Evolutionary conservation across 2,329 filamentous ascomycete species (phyloP).

Genomic region (Drechslerella coelobrocha): DNA sequence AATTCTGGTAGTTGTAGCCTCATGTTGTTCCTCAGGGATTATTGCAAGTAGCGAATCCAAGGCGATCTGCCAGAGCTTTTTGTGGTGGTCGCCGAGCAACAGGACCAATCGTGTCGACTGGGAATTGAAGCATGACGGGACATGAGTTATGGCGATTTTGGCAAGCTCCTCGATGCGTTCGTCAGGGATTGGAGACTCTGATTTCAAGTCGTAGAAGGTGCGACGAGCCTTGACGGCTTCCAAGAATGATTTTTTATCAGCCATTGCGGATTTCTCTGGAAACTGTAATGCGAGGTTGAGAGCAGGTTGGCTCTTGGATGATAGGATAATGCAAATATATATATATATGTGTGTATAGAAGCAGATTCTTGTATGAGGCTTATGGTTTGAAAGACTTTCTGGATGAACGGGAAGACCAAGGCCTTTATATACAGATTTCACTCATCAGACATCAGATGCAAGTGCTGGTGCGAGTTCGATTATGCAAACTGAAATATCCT

Average conservation of each 20-base stretch:
- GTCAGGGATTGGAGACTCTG: slow-evolving; percentile 67
- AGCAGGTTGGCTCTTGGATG: slow-evolving; percentile 7
- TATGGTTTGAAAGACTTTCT: too few relatives aligned
- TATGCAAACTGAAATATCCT: neutral
- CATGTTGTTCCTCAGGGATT: slow-evolving; percentile 68
- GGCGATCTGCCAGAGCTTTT: slow-evolving; percentile 82
- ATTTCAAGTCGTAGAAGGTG: slow-evolving; percentile 72
- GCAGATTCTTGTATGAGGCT: too few relatives aligned
- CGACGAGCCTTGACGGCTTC: slow-evolving; percentile 72
- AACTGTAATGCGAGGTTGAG: slow-evolving; percentile 6
- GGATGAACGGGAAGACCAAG: too few relatives aligned
- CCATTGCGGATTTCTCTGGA: slow-evolving; percentile 22
- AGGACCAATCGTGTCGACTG: slow-evolving; percentile 81
- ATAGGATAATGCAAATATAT: neutral
- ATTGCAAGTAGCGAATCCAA: slow-evolving; percentile 70
- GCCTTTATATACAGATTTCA: too few relatives aligned
- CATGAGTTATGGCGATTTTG: slow-evolving; percentile 69
- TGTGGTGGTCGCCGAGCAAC: slow-evolving; percentile 81
- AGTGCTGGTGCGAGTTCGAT: too few relatives aligned
- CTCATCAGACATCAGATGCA: too few relatives aligned
- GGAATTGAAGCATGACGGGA: slow-evolving; percentile 82
- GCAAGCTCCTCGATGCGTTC: slow-evolving; percentile 71
- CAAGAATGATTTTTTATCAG: slow-evolving; percentile 62
- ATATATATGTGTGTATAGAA: too few relatives aligned
- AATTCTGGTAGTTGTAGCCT: slow-evolving; percentile 63